Evolutionary conservation across 2,329 filamentous ascomycete species (phyloP).

Genomic region (Fusarium chlamydosporum): DNA sequence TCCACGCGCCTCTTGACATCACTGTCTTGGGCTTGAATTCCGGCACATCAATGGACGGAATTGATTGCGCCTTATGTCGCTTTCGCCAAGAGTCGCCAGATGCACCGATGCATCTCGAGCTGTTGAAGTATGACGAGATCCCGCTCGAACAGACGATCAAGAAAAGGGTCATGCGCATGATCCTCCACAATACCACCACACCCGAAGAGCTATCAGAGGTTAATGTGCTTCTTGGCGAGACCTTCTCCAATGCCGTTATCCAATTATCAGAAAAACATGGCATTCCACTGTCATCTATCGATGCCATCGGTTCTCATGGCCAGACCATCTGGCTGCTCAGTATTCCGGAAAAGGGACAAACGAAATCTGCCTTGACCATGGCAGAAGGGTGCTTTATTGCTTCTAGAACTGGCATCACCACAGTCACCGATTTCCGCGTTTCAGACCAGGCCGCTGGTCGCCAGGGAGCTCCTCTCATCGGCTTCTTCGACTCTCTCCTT

Average conservation of each 20-base stretch:
- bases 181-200: not conserved
- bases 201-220: slow-evolving; percentile 6
- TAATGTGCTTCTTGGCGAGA: slow-evolving; percentile 1
- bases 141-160: slow-evolving; percentile 3
- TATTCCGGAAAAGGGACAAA: slow-evolving; percentile 1
- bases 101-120: slow-evolving; percentile 3
- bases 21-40: slow-evolving; percentile 1
- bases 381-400: slow-evolving; percentile 2
- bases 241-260: not conserved
- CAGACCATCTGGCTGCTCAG: slow-evolving; percentile 5
- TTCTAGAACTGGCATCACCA: slow-evolving; percentile 1
- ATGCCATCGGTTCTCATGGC: slow-evolving; percentile 5
- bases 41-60: slow-evolving; percentile 4
- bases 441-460: slow-evolving; percentile 5
- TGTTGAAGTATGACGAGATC: slow-evolving; percentile 5
- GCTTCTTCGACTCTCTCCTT: slow-evolving; percentile 7
- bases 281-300: slow-evolving; percentile 1
- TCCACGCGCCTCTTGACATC: not conserved
- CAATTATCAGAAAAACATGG: not conserved
- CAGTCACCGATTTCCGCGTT: not conserved
- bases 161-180: slow-evolving; percentile 5
- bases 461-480: slow-evolving; percentile 5
- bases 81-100: not conserved
- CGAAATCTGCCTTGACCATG: slow-evolving; percentile 4
- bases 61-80: not conserved